Conservation (phyloP, 305 asterid genomes). For the Striga hermonthica region DNA sequence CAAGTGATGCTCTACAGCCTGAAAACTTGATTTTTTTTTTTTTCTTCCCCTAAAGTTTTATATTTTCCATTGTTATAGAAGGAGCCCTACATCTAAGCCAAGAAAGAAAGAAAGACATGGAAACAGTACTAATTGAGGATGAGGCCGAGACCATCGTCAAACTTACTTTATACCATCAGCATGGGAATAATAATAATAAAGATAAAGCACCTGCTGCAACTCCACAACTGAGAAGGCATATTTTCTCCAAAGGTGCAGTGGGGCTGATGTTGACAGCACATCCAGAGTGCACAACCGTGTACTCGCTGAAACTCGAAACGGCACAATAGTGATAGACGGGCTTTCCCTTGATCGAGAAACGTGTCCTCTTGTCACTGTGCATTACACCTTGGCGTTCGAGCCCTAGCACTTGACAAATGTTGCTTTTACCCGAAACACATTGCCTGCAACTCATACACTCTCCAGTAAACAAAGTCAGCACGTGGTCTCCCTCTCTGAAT, state of each 20-base stretch:
- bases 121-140: neutral
- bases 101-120: neutral
- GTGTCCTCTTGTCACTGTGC: conserved; percentile 82
- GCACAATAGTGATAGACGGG: conserved; percentile 85
- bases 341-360: conserved; percentile 73
- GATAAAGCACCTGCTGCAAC: conserved; percentile 72
- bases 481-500: conserved; percentile 74
- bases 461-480: conserved; percentile 79
- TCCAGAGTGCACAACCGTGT: conserved; percentile 88
- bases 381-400: conserved; percentile 85
- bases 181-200: neutral
- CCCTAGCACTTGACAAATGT: conserved; percentile 76
- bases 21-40: neutral
- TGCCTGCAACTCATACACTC: conserved; percentile 85
- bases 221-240: conserved; percentile 97
- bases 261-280: conserved; percentile 82
- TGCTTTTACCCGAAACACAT: conserved; percentile 75
- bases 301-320: conserved; percentile 93
- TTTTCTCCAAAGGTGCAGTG: conserved; percentile 78
- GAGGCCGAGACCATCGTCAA: conserved; percentile 12
- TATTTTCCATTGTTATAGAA: too few species aligned
- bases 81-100: too few species aligned
- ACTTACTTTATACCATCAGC: conserved; percentile 6
- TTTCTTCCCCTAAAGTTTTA: neutral
- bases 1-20: conserved; percentile 19